Evolutionary conservation across 495 filamentous ascomycete genomes (phyloP), one percentile per base, ranked within the genome.

Genomic region (Neurospora sublineolata): DNA sequence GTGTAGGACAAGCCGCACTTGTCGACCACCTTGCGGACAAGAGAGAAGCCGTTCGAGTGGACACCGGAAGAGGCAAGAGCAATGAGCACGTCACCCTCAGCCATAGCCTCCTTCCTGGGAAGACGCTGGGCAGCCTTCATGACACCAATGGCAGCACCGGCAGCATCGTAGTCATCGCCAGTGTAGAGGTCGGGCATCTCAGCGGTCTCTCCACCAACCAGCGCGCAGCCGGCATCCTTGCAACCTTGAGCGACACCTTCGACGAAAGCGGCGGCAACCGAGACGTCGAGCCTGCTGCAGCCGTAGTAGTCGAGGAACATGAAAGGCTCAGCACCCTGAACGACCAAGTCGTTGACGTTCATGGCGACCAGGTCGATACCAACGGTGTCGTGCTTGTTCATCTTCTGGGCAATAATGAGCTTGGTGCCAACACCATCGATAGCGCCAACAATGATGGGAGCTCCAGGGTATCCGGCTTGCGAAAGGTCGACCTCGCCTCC

Each of bases 341-440:
- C 95, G 60, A 98, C 89, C 0, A 98, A 86, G 81, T 98, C 95
- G 81, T 99, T 98, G 77, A 97, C 95, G 80, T 96, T 97, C 96
- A 98, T 98, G 73, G 95, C 95, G 3, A 98, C 96, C 14, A 99
- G 87, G 79, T 99, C 95, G 76, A 98, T 93, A 73, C 93, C 94
- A 14, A 98, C 93, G 6, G 93, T 97, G 80, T 92, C 89, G 82
- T 97, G 94, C 82, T 97, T 92, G 69, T 88, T 86, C 76, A 94
- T 90, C 5, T 89, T 87, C 77, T 95, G 93, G 9, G 95, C 96
- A 75, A 98, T 92, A 83, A 94, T 94, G 73, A 97, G 89, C 83
- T 98, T 98, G 37, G 95, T 99, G 46, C 95, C 95, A 20, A 99
- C 92, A 70, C 95, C 95, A 79, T 99, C 96, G 73, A 97, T 97